These are phyloP conservation scores for Lachnellula arida DNA, from an alignment of 2,329 filamentous ascomycete genomes.

Conservation along the genomic window DNA sequence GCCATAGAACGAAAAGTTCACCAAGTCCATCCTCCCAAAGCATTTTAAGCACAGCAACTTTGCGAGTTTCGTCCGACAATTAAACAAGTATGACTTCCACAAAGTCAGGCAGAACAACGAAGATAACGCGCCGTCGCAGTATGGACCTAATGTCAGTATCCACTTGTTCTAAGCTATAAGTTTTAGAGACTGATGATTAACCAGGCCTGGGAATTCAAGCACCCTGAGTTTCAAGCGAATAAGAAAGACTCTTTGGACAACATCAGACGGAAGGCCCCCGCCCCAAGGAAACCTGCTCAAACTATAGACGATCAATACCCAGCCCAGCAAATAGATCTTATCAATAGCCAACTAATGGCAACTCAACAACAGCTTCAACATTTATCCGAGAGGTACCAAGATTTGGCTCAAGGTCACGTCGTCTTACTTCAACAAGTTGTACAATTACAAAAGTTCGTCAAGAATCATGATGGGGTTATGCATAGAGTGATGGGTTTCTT, in stretches of 20 bases:
- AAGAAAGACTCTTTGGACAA: constrained; percentile 97
- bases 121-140: constrained; percentile 75
- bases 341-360: constrained; percentile 82
- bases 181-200: constrained; percentile 27
- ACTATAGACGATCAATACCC: constrained; percentile 67
- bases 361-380: constrained; percentile 90
- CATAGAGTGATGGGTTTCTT: constrained; percentile 66
- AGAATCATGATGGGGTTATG: constrained; percentile 67
- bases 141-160: constrained; percentile 66
- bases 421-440: constrained; percentile 58
- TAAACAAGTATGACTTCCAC: constrained; percentile 98
- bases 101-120: constrained; percentile 92
- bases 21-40: constrained; percentile 92
- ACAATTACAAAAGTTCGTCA: constrained; percentile 56
- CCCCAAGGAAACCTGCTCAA: constrained; percentile 69
- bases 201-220: constrained; percentile 93
- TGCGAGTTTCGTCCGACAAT: constrained; percentile 89
- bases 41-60: constrained; percentile 99
- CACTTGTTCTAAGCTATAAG: neutral
- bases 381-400: constrained; percentile 78
- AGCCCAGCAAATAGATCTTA: constrained; percentile 80
- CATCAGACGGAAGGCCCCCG: constrained; percentile 90
- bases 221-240: constrained; percentile 91
- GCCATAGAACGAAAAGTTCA: constrained; percentile 90
- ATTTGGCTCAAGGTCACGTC: constrained; percentile 62